A percentile compares a stretch with the other conserved stretches of the same genome.
phyloP scores from a whole-genome alignment of 208 protist species.

The Crithidia expoeki region DNA sequence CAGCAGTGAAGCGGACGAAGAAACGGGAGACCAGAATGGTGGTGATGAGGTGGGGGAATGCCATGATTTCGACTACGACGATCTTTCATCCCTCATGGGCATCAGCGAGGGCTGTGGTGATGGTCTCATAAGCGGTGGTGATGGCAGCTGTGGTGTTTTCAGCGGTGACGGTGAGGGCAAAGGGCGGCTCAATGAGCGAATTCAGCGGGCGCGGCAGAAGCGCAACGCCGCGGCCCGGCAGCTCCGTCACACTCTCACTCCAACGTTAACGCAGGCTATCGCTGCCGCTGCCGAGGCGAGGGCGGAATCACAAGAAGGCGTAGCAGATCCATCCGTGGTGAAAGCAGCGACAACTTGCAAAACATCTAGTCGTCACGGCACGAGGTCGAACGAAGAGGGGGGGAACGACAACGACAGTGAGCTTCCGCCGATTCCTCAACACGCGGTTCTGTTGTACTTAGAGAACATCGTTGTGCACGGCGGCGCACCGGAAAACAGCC shows the following conservation, averaged over 20 bases:
- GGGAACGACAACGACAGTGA: constrained; percentile 6
- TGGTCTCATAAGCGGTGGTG: neutral
- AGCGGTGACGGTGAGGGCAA: neutral
- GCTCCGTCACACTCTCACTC: neutral
- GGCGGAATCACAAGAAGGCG: too few relatives aligned
- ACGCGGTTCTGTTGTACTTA: constrained; percentile 21
- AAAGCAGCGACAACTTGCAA: too few relatives aligned
- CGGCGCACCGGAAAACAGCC: neutral
- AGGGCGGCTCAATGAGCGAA: neutral
- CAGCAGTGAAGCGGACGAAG: neutral
- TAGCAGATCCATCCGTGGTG: too few relatives aligned
- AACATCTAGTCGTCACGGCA: too few relatives aligned
- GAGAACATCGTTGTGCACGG: neutral
- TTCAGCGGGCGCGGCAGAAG: neutral
- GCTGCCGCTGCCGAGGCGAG: neutral
- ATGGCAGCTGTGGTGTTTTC: too few relatives aligned
- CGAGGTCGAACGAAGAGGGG: too few relatives aligned
- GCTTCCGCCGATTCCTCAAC: neutral
- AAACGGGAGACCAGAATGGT: neutral
- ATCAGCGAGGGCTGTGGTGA: neutral
- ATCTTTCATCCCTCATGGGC: neutral
- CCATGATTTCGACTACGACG: neutral
- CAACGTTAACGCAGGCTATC: neutral
- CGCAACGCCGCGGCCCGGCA: constrained; percentile 1
- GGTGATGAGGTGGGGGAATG: neutral